Evolutionary conservation across 2,329 filamentous ascomycete genomes (phyloP).

Genomic region (Aureobasidium sp.): DNA sequence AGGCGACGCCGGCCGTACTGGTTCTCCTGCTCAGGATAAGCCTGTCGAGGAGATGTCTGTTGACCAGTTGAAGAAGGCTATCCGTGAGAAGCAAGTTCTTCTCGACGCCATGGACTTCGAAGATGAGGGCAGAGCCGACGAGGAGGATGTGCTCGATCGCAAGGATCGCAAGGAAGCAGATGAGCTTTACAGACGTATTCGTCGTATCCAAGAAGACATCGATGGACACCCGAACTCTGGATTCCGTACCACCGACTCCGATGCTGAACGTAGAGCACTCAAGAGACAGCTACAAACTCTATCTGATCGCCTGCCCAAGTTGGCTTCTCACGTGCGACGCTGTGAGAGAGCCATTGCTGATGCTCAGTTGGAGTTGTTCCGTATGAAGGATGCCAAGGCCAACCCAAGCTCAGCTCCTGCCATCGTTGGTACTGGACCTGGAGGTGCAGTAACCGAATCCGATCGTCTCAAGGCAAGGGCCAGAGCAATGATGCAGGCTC

Average conservation of each 20-base stretch:
- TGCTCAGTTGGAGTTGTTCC: conserved; percentile 83
- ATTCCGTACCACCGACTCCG: conserved; percentile 64
- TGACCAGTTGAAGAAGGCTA: conserved; percentile 85
- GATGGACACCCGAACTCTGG: conserved; percentile 77
- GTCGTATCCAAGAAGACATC: conserved; percentile 88
- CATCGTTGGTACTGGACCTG: conserved; percentile 87
- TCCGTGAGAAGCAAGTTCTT: conserved; percentile 87
- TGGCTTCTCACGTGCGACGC: conserved; percentile 84
- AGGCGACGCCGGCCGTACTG: conserved; percentile 58
- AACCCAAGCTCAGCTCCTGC: conserved; percentile 71
- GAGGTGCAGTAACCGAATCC: conserved; percentile 81
- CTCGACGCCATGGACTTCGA: conserved; percentile 95
- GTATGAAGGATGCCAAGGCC: conserved; percentile 84
- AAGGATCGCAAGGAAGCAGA: conserved; percentile 88
- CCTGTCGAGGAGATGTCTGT: conserved; percentile 75
- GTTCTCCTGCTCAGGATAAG: conserved; percentile 63
- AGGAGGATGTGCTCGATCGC: conserved; percentile 85
- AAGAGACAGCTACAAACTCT: conserved; percentile 83
- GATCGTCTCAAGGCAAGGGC: conserved; percentile 91
- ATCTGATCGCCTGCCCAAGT: conserved; percentile 81
- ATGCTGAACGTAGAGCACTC: conserved; percentile 76
- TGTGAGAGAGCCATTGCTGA: conserved; percentile 91
- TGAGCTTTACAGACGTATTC: conserved; percentile 85
- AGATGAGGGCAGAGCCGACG: conserved; percentile 80
- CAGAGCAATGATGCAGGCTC: conserved; percentile 97